These are phyloP conservation scores for Fusarium austroafricanum DNA, from an alignment of 2,329 filamentous ascomycete genomes.

Conservation along the genomic window DNA sequence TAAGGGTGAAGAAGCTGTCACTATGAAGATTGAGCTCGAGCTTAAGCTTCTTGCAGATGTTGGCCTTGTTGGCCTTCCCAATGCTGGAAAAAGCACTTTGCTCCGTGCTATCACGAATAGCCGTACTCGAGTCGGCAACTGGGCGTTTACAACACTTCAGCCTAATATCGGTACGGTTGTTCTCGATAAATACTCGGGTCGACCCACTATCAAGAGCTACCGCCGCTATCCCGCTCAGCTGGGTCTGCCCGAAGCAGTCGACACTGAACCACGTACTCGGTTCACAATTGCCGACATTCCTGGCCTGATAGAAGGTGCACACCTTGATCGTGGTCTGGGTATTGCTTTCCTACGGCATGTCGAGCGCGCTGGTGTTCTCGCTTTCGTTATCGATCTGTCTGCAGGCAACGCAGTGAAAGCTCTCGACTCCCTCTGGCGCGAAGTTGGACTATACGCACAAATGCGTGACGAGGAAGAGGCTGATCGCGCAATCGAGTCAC, in stretches of 20 bases:
- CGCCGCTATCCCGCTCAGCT: constrained; percentile 51
- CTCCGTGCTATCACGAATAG: constrained; percentile 89
- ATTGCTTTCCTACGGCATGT: constrained; percentile 94
- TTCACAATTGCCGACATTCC: constrained; percentile 98
- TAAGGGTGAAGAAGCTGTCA: constrained; percentile 82
- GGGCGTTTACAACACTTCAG: constrained; percentile 96
- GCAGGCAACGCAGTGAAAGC: constrained; percentile 83
- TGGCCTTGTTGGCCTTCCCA: constrained; percentile 92
- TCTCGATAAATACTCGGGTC: constrained; percentile 85
- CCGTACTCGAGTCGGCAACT: constrained; percentile 88
- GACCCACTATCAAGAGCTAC: constrained; percentile 65
- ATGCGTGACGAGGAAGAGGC: constrained; percentile 79
- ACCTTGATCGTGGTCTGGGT: constrained; percentile 90
- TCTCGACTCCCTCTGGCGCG: constrained; percentile 86
- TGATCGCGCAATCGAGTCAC: constrained; percentile 68
- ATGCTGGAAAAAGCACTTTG: constrained; percentile 95
- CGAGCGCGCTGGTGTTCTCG: constrained; percentile 90
- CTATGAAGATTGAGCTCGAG: constrained; percentile 85
- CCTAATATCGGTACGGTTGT: constrained; percentile 97
- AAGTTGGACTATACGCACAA: constrained; percentile 88
- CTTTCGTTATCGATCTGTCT: constrained; percentile 90
- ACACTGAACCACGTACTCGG: constrained; percentile 72
- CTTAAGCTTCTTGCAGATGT: constrained; percentile 96
- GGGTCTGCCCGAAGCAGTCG: constrained; percentile 57
- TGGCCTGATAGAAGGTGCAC: constrained; percentile 90